These are phyloP conservation scores for Blumeria graminis DNA, from an alignment of 2,329 filamentous ascomycete genomes.

Conservation along the genomic window DNA sequence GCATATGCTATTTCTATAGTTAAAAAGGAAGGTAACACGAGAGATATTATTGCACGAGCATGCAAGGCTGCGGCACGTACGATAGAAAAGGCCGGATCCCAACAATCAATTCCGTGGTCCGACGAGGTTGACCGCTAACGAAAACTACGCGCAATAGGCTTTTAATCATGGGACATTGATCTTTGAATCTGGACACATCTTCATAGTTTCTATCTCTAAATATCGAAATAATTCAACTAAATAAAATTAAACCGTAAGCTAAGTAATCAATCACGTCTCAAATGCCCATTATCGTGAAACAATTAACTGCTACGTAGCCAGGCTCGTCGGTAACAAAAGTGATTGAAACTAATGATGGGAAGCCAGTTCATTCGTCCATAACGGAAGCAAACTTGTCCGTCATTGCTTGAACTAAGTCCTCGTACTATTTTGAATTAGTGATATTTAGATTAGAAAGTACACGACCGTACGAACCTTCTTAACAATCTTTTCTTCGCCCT, in stretches of 20 bases:
- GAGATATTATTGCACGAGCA: slow-evolving; percentile 28
- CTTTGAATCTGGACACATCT: no score
- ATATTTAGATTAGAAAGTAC: not conserved
- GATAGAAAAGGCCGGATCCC: slow-evolving; percentile 40
- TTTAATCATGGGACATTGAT: no score
- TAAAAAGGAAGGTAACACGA: slow-evolving; percentile 8
- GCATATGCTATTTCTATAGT: slow-evolving; percentile 59
- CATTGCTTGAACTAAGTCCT: slow-evolving; percentile 76
- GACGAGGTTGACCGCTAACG: slow-evolving; percentile 21
- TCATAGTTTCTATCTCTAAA: no score
- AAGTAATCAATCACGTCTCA: no score
- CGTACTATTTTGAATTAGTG: slow-evolving; percentile 37
- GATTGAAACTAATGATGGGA: not conserved
- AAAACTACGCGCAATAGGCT: no score
- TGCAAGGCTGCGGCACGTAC: slow-evolving; percentile 39
- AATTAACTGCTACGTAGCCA: no score
- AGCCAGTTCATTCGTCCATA: slow-evolving; percentile 52
- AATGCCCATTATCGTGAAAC: no score
- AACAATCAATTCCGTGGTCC: slow-evolving; percentile 41
- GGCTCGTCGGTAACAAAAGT: no score
- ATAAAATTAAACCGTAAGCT: no score
- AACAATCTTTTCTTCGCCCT: slow-evolving; percentile 54
- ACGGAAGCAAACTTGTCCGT: slow-evolving; percentile 94
- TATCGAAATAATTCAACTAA: not conserved
- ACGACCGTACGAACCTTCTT: slow-evolving; percentile 44